These are phyloP conservation scores for Plectosphaerella sp. DNA, from an alignment of 2,329 filamentous ascomycete genomes.

Conservation along the genomic window DNA sequence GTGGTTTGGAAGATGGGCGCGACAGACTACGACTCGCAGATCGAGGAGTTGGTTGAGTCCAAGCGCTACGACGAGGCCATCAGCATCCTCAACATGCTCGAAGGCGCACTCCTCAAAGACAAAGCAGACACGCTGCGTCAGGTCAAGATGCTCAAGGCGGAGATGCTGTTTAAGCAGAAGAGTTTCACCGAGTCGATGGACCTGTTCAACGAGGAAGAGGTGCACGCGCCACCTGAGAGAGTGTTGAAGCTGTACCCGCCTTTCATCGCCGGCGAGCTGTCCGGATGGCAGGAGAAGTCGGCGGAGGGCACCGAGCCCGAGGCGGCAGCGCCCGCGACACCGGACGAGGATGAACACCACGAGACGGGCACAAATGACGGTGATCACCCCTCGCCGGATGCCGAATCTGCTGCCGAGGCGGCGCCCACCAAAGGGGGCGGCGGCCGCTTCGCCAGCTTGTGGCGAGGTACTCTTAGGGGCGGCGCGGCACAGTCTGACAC, in stretches of 20 bases:
- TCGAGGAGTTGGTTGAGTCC: conserved; percentile 72
- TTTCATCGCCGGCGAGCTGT: conserved; percentile 77
- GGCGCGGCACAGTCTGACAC: conserved; percentile 41
- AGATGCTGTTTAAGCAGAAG: conserved; percentile 73
- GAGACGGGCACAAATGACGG: conserved; percentile 20
- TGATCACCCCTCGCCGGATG: conserved; percentile 19
- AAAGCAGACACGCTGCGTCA: conserved; percentile 78
- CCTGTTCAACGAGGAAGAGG: conserved; percentile 77
- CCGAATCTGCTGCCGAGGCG: conserved; percentile 13
- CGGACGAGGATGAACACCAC: neutral
- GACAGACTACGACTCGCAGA: conserved; percentile 84
- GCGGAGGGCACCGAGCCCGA: conserved; percentile 25
- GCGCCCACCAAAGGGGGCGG: conserved; percentile 23
- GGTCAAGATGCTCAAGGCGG: conserved; percentile 88
- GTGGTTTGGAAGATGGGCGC: conserved; percentile 96
- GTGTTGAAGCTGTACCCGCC: conserved; percentile 83
- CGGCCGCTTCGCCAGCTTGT: conserved; percentile 48
- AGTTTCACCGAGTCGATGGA: conserved; percentile 86
- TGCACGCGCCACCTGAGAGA: conserved; percentile 82
- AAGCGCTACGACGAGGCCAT: conserved; percentile 85
- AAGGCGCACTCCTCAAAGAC: conserved; percentile 82
- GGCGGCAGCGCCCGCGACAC: conserved; percentile 11
- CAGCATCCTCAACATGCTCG: conserved; percentile 81
- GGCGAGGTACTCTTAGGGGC: conserved; percentile 32
- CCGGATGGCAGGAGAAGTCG: conserved; percentile 45